Evolutionary conservation across 2,329 filamentous ascomycete species (phyloP).

Genomic region (Talaromyces sp.): DNA sequence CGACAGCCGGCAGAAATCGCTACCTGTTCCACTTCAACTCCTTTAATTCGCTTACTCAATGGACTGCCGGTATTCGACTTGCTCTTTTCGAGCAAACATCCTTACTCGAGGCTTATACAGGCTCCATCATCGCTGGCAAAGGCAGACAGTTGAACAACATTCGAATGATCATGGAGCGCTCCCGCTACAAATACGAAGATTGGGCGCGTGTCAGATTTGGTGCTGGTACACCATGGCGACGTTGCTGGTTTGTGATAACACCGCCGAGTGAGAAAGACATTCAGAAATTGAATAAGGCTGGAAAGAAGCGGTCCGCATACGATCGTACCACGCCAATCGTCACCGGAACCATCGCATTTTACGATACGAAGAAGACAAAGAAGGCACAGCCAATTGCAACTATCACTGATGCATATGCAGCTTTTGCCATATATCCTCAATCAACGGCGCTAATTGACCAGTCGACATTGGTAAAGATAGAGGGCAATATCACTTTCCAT

Average conservation of each 20-base stretch:
- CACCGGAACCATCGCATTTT: conserved; percentile 92
- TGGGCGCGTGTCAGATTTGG: conserved; percentile 96
- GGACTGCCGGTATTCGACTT: conserved; percentile 90
- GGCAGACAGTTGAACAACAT: conserved; percentile 88
- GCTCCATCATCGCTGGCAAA: conserved; percentile 91
- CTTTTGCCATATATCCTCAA: conserved; percentile 94
- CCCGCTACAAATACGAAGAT: conserved; percentile 74
- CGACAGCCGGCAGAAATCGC: conserved; percentile 90
- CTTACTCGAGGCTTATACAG: conserved; percentile 93
- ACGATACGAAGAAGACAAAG: conserved; percentile 89
- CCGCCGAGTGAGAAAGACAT: conserved; percentile 93
- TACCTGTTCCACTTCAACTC: conserved; percentile 97
- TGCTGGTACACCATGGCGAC: conserved; percentile 90
- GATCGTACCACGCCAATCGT: conserved; percentile 68
- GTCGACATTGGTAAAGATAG: conserved; percentile 89
- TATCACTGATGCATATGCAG: conserved; percentile 84
- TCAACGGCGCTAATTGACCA: conserved; percentile 90
- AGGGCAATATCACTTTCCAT: conserved; percentile 86
- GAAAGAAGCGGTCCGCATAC: conserved; percentile 80
- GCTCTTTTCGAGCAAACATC: conserved; percentile 92
- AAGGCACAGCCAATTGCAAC: conserved; percentile 87
- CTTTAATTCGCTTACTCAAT: conserved; percentile 85
- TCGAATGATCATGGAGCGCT: conserved; percentile 78
- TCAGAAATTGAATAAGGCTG: conserved; percentile 74
- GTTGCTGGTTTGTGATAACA: conserved; percentile 93